Conservation (phyloP, 83 land plant genomes). For the Picea abies region DNA sequence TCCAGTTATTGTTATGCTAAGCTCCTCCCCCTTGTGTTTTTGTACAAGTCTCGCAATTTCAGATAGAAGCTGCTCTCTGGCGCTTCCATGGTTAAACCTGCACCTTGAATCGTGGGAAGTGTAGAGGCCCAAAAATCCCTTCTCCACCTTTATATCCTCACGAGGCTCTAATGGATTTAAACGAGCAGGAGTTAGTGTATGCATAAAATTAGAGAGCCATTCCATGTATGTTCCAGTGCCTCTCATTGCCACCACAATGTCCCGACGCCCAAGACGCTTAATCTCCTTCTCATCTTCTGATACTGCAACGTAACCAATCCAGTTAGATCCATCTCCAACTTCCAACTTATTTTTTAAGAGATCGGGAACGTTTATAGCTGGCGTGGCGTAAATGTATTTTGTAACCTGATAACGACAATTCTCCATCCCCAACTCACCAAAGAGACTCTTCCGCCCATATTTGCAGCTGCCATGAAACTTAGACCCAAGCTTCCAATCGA, state of each 20-base stretch:
- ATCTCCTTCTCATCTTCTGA: neutral
- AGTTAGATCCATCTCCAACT: conserved; percentile 7
- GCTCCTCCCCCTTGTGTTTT: conserved; percentile 43
- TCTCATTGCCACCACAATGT: neutral
- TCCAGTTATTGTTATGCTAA: conserved; percentile 64
- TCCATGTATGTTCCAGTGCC: too few species aligned
- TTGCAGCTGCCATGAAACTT: conserved; percentile 59
- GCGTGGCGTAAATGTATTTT: conserved; percentile 73
- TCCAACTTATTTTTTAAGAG: conserved; percentile 9
- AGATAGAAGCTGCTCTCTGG: conserved; percentile 25
- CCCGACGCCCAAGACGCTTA: neutral
- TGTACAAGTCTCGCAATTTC: conserved; percentile 42
- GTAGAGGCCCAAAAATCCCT: neutral
- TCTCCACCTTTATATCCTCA: neutral
- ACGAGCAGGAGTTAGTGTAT: too few species aligned
- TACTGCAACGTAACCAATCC: neutral
- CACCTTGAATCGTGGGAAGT: neutral
- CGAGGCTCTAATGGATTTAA: too few species aligned
- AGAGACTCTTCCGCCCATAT: conserved; percentile 42
- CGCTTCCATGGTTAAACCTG: neutral
- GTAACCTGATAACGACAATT: conserved; percentile 48
- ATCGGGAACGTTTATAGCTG: conserved; percentile 42
- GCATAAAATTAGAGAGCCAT: too few species aligned
- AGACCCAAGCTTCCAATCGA: conserved; percentile 63
- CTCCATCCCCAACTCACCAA: conserved; percentile 41